Conservation (phyloP, 2,329 filamentous ascomycete genomes). For the Pseudogymnoascus sp. region DNA sequence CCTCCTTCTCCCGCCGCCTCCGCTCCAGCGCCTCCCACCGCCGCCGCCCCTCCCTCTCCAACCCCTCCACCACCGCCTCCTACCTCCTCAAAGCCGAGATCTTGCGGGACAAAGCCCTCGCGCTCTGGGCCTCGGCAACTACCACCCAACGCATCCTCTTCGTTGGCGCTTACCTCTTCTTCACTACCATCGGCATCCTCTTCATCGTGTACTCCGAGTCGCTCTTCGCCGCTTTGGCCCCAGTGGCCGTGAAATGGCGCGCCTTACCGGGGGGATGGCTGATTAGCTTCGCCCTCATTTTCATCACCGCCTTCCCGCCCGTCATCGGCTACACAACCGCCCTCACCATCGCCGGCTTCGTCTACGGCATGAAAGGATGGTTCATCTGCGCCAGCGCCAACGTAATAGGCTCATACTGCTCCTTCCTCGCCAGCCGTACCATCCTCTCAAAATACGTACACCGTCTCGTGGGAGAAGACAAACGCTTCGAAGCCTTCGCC, state of each 20-base stretch:
- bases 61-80: slow-evolving; percentile 27
- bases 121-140: slow-evolving; percentile 47
- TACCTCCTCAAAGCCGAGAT: slow-evolving; percentile 42
- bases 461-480: slow-evolving; percentile 70
- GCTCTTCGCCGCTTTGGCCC: slow-evolving; percentile 68
- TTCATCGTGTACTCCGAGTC: slow-evolving; percentile 70
- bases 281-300: slow-evolving; percentile 56
- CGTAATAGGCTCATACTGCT: slow-evolving; percentile 64
- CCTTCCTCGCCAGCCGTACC: slow-evolving; percentile 74
- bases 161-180: slow-evolving; percentile 39
- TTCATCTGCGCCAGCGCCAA: slow-evolving; percentile 67
- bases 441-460: slow-evolving; percentile 72
- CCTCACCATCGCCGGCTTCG: slow-evolving; percentile 59
- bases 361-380: slow-evolving; percentile 66
- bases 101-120: slow-evolving; percentile 39
- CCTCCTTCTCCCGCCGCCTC: slow-evolving; percentile 29
- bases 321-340: slow-evolving; percentile 62
- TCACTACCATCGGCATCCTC: slow-evolving; percentile 47
- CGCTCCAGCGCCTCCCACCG: slow-evolving; percentile 38
- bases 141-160: slow-evolving; percentile 54
- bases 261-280: slow-evolving; percentile 60
- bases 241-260: slow-evolving; percentile 69
- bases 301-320: slow-evolving; percentile 60
- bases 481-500: slow-evolving; percentile 77
- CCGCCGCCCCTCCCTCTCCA: slow-evolving; percentile 25